Evolutionary conservation across 2,329 filamentous ascomycete species (phyloP).

Genomic region (Neopestalotiopsis clavispora): DNA sequence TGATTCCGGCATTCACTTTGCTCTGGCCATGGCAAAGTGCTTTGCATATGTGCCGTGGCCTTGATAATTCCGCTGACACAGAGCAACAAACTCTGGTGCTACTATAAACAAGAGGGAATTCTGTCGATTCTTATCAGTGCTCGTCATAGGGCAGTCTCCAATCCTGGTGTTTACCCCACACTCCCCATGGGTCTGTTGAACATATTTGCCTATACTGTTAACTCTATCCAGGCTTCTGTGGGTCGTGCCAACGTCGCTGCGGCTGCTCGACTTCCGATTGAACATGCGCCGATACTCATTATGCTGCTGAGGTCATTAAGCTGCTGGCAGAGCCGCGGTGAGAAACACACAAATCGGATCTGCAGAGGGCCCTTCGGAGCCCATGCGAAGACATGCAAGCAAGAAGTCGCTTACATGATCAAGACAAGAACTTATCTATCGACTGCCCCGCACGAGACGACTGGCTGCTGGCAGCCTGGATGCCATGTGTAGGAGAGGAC

Average conservation of each 20-base stretch:
- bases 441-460: constrained; percentile 8
- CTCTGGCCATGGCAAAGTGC: not conserved
- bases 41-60: not conserved
- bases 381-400: not conserved
- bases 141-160: constrained; percentile 6
- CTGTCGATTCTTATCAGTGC: constrained; percentile 14
- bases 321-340: not conserved
- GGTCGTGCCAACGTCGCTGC: not conserved
- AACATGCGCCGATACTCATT: not conserved
- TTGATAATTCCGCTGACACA: not conserved
- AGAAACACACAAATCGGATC: not conserved
- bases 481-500: constrained; percentile 10
- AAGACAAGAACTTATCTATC: constrained; percentile 15
- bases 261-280: constrained; percentile 8
- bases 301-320: not conserved
- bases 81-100: not conserved
- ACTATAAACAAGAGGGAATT: not conserved
- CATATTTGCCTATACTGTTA: constrained; percentile 12
- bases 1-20: not conserved
- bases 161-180: constrained; percentile 12
- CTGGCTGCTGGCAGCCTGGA: not conserved
- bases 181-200: not conserved
- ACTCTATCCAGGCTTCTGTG: not conserved
- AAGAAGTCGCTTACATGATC: not conserved
- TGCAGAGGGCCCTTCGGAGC: constrained; percentile 13